Conservation (phyloP, 2,329 filamentous ascomycete genomes). For the Reticulascus tulasneorum region DNA sequence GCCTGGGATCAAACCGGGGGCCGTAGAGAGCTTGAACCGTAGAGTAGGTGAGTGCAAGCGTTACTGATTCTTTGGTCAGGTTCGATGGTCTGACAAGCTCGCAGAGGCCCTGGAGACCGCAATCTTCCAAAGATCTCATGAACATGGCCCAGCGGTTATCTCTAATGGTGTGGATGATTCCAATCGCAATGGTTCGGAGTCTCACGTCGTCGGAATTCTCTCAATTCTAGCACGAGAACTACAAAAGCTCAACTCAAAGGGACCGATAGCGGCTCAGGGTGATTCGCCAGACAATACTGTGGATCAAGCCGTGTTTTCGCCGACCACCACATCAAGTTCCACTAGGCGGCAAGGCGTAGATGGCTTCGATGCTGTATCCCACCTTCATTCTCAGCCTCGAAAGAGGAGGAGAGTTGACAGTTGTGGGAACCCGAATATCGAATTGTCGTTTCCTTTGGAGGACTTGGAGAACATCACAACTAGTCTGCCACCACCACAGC, state of each 20-base stretch:
- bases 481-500: conserved; percentile 13
- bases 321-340: conserved; percentile 5
- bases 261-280: background rate
- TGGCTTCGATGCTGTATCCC: conserved; percentile 4
- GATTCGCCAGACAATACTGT: conserved; percentile 2
- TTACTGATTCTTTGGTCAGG: too few species aligned
- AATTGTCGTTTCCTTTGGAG: conserved; percentile 13
- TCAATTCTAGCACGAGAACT: conserved; percentile 17
- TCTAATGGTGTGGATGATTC: background rate
- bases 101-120: conserved; percentile 13
- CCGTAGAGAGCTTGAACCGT: conserved; percentile 17
- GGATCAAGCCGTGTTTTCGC: conserved; percentile 5
- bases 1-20: conserved; percentile 19
- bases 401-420: conserved; percentile 18
- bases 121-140: conserved; percentile 6
- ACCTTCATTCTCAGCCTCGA: conserved; percentile 9
- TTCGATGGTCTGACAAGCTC: background rate
- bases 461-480: conserved; percentile 22
- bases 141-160: background rate
- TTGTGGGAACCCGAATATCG: conserved; percentile 18
- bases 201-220: conserved; percentile 14
- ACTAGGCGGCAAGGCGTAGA: conserved; percentile 2
- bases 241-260: conserved; percentile 13
- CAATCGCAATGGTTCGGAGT: conserved; percentile 1
- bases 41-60: conserved; percentile 16